Percentiles rank a stretch among this genome's conserved stretches.
phyloP scores from a whole-genome alignment of 768 basidiomycete species.

The Goffeauzyma gilvescens region DNA sequence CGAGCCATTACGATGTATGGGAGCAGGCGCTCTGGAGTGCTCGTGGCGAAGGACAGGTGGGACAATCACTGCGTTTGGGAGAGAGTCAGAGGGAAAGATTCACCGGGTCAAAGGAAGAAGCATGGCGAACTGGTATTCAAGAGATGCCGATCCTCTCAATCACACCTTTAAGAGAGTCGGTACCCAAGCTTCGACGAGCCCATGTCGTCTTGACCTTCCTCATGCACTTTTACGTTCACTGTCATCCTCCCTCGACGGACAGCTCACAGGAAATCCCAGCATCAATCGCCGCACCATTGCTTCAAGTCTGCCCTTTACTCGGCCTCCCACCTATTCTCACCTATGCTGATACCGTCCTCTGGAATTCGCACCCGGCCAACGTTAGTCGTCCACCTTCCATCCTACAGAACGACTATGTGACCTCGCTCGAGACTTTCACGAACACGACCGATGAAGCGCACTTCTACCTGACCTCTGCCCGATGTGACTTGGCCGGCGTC shows the following conservation, averaged over 20 bases:
- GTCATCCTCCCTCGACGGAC: constrained; percentile 23
- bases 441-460: constrained; percentile 59
- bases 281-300: constrained; percentile 52
- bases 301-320: constrained; percentile 49
- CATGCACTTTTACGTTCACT: constrained; percentile 72
- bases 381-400: constrained; percentile 14
- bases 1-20: constrained; percentile 50
- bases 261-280: constrained; percentile 47
- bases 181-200: constrained; percentile 55
- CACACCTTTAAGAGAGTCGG: constrained; percentile 38
- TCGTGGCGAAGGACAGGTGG: constrained; percentile 39
- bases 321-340: constrained; percentile 73
- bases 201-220: constrained; percentile 80
- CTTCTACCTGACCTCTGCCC: constrained; percentile 69
- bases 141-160: constrained; percentile 56
- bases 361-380: constrained; percentile 40
- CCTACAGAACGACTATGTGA: constrained; percentile 40
- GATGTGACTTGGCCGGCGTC: constrained; percentile 70
- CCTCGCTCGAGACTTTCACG: constrained; percentile 42
- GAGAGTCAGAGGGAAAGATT: constrained; percentile 24
- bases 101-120: too few relatives aligned
- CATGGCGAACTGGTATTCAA: constrained; percentile 49
- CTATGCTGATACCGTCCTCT: constrained; percentile 78
- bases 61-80: constrained; percentile 16
- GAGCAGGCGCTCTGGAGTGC: constrained; percentile 37